Evolutionary conservation across 2,329 filamentous ascomycete species (phyloP), one percentile per base, ranked within the genome.

Genomic region (Tolypocladium paradoxum): DNA sequence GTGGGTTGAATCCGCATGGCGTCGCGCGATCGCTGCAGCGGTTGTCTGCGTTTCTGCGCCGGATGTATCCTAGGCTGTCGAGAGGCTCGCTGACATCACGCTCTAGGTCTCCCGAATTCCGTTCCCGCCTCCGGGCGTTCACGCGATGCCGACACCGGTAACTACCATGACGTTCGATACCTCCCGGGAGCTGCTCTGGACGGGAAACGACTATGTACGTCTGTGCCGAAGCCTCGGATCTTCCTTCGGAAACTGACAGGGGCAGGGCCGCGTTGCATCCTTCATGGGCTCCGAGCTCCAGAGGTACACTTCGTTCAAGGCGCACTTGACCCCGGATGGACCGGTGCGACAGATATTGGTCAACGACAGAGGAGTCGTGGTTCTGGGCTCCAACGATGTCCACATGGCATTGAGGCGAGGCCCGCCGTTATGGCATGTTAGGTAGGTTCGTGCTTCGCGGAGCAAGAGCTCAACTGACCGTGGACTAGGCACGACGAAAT

Each of bases 371-470:
- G 93, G 95, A 22, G 82, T 99, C 43, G 81, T 99, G 51, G 87
- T 85, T n/a, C 71, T 99, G 50, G 90, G 91, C 4, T 77, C 85
- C 36, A 84, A 83, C 58, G 90, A 90, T 67, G 78, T 97, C 14
- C 93, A 99, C 70, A 89, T 96, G 77, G 84, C 90, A n/a, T 78
- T 82, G 55, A 82, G 93, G 52, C 82, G 88, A 57, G 93, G 93
- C 2, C 73, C 88, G 53, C 84, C 90, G 51, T 78, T 93, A 74
- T 97, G 93, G 91, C 90, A 96, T 69, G 77, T 96, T 56, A 81
- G 77, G 77, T 90, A 47, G 9, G 27, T 33, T 20, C 29, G 18
- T 33, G 18, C 27, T 20, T 8, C 9, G 43, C 18, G 18, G 27
- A n/a, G 27, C 22, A 18, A 20, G 24, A 18, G 27, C 14, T 34